Percentiles rank a stretch among this genome's conserved stretches.
These are phyloP conservation scores for Cutaneotrichosporon arboriforme DNA, from an alignment of 1,284 basidiomycete species.

Conservation along the genomic window DNA sequence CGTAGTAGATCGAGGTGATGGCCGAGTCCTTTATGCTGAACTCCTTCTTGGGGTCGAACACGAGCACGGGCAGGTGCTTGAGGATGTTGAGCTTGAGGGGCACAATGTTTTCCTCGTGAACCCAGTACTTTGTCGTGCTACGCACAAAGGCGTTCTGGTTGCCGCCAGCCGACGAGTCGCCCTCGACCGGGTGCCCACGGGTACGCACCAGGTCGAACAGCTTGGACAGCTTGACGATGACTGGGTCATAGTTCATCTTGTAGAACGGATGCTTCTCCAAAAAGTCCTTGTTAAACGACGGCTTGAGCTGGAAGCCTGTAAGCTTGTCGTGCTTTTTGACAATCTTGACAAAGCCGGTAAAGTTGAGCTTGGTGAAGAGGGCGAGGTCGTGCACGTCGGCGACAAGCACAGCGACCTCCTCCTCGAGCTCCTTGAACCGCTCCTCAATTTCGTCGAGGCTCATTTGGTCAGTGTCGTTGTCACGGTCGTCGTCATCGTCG, in stretches of 20 bases:
- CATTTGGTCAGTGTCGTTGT: conserved; percentile 51
- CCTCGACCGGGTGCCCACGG: conserved; percentile 85
- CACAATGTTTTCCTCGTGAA: conserved; percentile 90
- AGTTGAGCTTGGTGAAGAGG: conserved; percentile 89
- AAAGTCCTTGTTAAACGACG: conserved; percentile 74
- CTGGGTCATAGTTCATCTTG: conserved; percentile 59
- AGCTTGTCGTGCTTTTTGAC: conserved; percentile 80
- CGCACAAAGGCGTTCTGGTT: conserved; percentile 93
- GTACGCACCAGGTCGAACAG: conserved; percentile 95
- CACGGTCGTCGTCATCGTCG: conserved; percentile 51
- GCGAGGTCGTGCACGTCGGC: conserved; percentile 98
- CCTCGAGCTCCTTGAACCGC: conserved; percentile 82
- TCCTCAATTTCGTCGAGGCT: conserved; percentile 75
- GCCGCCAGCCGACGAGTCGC: conserved; percentile 90
- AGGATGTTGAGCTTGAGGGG: conserved; percentile 94
- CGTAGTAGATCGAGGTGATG: conserved; percentile 56
- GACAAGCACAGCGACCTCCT: conserved; percentile 90
- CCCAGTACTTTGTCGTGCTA: conserved; percentile 99
- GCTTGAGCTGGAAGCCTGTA: conserved; percentile 56
- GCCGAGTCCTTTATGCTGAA: conserved; percentile 83
- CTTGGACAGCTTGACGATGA: conserved; percentile 95
- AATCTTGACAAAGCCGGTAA: conserved; percentile 98
- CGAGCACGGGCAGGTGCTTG: conserved; percentile 85
- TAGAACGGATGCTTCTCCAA: conserved; percentile 95
- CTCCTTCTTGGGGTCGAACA: conserved; percentile 94